Base-by-base conservation (phyloP, 2,329 filamentous ascomycete species). In the Cordyceps javanica region DNA sequence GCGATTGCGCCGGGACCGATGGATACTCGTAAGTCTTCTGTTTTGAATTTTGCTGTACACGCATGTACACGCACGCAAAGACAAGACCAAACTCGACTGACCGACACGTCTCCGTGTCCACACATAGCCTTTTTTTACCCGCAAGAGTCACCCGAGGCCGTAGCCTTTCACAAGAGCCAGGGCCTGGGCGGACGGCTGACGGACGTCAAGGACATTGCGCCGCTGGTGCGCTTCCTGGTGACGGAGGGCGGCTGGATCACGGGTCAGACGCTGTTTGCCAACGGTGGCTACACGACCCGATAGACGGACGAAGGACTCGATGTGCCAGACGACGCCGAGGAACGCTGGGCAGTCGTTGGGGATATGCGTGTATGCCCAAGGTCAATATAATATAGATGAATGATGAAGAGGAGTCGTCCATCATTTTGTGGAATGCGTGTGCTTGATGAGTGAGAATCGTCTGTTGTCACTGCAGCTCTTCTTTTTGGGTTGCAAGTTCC, bases 221-320 rank as follows among this genome's bases (percentile, higher is more conserved):
- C 75, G 1, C 67, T 77, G 46, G 67, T 75, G 36, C 69, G 68
- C 26, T 78, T 77, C 65, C 65, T 77, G 19, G 71, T 69, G 55
- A 76, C 73, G 3, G 73, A 77, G 56, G 75, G 75, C 6, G 63
- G 62, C 13, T 78, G 74, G 74, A 74, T 77, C 56, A 77, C 73
- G 1, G 74, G 75, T 23, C 74, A 77, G 67, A 77, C 75, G 5
- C 71, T 77, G 60, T 77, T 78, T 66, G 72, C 74, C n/a, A 78
- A 78, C 60, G 75, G 75, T 11, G 75, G 74, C 10, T 77, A 77
- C 60, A 77, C 74, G 2, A 76, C 74, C 32, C 70, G 74, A 28
- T 76, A 64, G 54, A 45, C 19, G 10, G 11, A 14, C n/a, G 14
- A 19, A 2, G 3, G 25, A 4, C n/a, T n/a, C n/a, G n/a, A n/a